Evolutionary conservation across 208 protist genomes (phyloP).

Genomic region (Crithidia acanthocephali): DNA sequence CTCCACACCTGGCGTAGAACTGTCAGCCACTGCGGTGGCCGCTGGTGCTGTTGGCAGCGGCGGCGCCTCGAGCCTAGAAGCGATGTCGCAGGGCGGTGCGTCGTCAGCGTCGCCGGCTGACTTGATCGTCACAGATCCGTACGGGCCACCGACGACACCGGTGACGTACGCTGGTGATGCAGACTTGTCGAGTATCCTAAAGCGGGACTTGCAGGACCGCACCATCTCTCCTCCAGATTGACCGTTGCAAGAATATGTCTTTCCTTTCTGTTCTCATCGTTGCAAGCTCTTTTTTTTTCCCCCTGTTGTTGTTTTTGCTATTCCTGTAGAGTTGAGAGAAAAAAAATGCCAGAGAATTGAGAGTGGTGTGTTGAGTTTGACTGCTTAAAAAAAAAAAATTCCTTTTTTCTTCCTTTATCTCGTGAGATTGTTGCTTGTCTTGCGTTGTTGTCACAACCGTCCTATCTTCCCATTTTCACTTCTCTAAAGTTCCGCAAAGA

Average conservation of each 20-base stretch:
- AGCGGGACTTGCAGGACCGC: conserved; percentile 31
- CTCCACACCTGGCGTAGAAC: conserved; percentile 7
- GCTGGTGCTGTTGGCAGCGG: not conserved
- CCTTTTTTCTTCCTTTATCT: too few relatives aligned
- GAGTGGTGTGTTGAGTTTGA: too few relatives aligned
- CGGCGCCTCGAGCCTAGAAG: not conserved
- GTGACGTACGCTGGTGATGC: conserved; percentile 34
- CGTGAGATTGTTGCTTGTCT: conserved; percentile 2
- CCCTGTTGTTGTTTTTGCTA: not conserved
- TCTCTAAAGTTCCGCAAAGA: too few relatives aligned
- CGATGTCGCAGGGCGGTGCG: not conserved
- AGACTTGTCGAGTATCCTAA: conserved; percentile 36
- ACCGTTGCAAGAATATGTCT: not conserved
- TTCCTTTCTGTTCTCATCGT: not conserved
- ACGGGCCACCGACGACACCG: conserved; percentile 17
- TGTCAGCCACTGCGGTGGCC: not conserved
- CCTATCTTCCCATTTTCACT: too few relatives aligned
- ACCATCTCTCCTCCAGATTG: conserved; percentile 25
- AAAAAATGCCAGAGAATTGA: too few relatives aligned
- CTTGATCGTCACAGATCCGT: conserved; percentile 22
- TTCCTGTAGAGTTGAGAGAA: too few relatives aligned
- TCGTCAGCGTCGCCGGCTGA: conserved; percentile 7
- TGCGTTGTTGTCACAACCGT: too few relatives aligned
- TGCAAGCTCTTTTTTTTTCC: not conserved
- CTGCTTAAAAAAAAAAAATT: too few relatives aligned